Conservation (phyloP, 345 rosid species). For the Pugionium cornutum region DNA sequence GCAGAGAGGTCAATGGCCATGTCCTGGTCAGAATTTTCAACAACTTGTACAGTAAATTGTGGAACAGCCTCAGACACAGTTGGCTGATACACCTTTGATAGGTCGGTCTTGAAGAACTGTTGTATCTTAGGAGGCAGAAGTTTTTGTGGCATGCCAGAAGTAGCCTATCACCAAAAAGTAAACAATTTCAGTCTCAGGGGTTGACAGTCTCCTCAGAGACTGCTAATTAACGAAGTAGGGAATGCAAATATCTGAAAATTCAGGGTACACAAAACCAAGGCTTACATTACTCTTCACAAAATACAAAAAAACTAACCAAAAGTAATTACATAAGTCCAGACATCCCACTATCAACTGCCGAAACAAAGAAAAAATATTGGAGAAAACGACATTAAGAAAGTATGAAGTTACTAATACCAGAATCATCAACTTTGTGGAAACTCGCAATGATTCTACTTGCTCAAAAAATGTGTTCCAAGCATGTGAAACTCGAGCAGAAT, state of each 20-base stretch:
- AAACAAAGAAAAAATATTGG: conserved; percentile 14
- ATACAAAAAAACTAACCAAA: conserved; percentile 10
- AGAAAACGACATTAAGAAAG: conserved; percentile 20
- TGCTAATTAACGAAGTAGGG: conserved; percentile 19
- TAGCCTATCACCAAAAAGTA: conserved; percentile 59
- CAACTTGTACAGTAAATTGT: conserved; percentile 61
- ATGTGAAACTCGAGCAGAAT: conserved; percentile 51
- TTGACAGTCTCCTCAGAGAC: conserved; percentile 22
- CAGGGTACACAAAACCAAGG: conserved; percentile 13
- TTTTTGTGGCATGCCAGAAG: conserved; percentile 66
- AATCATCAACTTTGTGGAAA: conserved; percentile 79
- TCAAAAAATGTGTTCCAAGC: conserved; percentile 85
- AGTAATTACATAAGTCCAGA: not conserved
- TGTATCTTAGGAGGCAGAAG: conserved; percentile 62
- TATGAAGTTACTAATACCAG: conserved; percentile 51
- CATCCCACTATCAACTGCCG: not conserved
- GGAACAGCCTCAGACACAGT: conserved; percentile 55
- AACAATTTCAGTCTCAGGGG: conserved; percentile 27
- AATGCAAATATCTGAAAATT: conserved; percentile 3
- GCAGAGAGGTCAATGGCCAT: conserved; percentile 61
- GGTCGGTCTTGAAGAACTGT: conserved; percentile 68
- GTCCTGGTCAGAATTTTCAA: conserved; percentile 54
- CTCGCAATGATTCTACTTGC: conserved; percentile 76
- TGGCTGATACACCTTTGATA: conserved; percentile 46
- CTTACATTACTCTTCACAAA: conserved; percentile 22